Conservation (phyloP, 768 basidiomycete genomes). For the Gloeopeniophorella convolvens region DNA sequence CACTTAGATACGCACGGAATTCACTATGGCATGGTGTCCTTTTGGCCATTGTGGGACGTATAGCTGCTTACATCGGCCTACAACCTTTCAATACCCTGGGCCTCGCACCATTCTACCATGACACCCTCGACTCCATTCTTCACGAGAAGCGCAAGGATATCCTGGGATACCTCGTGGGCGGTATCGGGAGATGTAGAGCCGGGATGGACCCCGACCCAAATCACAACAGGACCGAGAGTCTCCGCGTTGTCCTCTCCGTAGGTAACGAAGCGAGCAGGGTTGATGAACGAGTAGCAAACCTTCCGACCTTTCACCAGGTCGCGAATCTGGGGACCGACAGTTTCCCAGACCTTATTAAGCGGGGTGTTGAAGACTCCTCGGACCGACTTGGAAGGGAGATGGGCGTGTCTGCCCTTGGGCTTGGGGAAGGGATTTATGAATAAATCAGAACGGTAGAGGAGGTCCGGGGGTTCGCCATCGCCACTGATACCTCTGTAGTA, state of each 20-base stretch:
- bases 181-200: constrained; percentile 7
- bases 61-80: no score
- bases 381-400: constrained; percentile 9
- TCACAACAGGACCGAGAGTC: constrained; percentile 11
- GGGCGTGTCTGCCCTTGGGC: neutral
- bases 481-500: constrained; percentile 1
- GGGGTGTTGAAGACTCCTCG: constrained; percentile 12
- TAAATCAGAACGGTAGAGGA: constrained; percentile 8
- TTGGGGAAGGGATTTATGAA: constrained; percentile 3
- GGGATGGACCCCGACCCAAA: constrained; percentile 5
- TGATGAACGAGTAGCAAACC: constrained; percentile 1
- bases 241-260: neutral
- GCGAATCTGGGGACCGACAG: constrained; percentile 12
- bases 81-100: no score
- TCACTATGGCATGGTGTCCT: no score
- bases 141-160: constrained; percentile 2
- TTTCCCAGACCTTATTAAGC: constrained; percentile 12
- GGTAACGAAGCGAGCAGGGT: constrained; percentile 10
- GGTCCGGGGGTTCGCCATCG: constrained; percentile 1
- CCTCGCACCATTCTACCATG: constrained; percentile 15
- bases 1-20: no score
- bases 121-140: constrained; percentile 2
- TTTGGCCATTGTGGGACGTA: no score
- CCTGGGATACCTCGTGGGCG: constrained; percentile 5
- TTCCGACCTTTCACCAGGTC: neutral